A percentile compares a stretch with the other conserved stretches of the same genome.
Evolutionary conservation across 257 asterid species (phyloP).

Genomic region (Solanum sitiens): DNA sequence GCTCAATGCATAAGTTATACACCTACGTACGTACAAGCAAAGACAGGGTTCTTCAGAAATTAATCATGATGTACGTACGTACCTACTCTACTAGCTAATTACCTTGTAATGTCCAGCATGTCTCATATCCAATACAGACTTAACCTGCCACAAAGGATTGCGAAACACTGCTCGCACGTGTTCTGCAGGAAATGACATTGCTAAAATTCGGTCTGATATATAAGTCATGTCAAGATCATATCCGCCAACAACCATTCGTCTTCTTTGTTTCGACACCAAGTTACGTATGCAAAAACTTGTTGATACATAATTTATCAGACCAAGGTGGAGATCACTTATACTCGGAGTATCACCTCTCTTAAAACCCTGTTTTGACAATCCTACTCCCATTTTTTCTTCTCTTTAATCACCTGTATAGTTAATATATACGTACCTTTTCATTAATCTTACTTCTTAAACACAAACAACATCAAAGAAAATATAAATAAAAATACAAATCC

Average conservation of each 20-base stretch:
- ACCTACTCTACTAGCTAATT: not conserved
- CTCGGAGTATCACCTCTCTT: constrained; percentile 1
- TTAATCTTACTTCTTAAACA: not conserved
- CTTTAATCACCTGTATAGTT: not conserved
- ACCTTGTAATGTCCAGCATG: constrained; percentile 72
- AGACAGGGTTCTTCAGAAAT: not conserved
- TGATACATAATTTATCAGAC: constrained; percentile 29
- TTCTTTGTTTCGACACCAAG: constrained; percentile 59
- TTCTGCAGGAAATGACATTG: constrained; percentile 83
- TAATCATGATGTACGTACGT: too few relatives aligned
- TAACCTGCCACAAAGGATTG: constrained; percentile 85
- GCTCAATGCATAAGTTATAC: constrained; percentile 69
- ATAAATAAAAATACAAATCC: not conserved
- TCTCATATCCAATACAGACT: constrained; percentile 62
- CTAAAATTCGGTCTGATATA: constrained; percentile 54
- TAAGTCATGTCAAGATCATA: constrained; percentile 88
- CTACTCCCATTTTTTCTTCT: constrained; percentile 42
- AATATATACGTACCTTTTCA: too few relatives aligned
- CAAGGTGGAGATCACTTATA: constrained; percentile 11
- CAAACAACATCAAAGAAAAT: not conserved
- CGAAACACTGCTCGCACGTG: constrained; percentile 71
- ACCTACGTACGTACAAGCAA: constrained; percentile 24
- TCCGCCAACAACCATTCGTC: constrained; percentile 73
- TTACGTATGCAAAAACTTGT: constrained; percentile 46
- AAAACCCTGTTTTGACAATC: constrained; percentile 32